Percentiles rank a stretch among this genome's conserved stretches.
Evolutionary conservation across 192 early-diverging fungal species (phyloP).

Genomic region (Cladochytrium replicatum): DNA sequence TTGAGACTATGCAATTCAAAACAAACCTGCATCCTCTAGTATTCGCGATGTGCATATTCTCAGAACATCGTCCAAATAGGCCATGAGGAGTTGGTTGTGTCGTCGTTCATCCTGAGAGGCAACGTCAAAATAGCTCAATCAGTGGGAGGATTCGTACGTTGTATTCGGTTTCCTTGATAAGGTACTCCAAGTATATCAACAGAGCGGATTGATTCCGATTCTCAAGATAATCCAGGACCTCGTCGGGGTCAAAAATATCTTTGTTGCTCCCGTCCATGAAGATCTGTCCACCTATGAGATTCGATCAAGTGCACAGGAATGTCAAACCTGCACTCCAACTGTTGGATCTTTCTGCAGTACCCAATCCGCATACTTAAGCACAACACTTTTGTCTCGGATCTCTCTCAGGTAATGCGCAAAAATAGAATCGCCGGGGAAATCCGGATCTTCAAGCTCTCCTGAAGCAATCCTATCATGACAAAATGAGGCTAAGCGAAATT

Average conservation of each 20-base stretch:
- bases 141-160: background rate
- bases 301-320: background rate
- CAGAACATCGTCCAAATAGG: slow-evolving; percentile 16
- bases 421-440: slow-evolving; percentile 23
- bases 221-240: slow-evolving; percentile 6
- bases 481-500: background rate
- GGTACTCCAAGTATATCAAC: slow-evolving; percentile 15
- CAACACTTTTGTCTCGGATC: slow-evolving; percentile 9
- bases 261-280: slow-evolving; percentile 10
- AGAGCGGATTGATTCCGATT: slow-evolving; percentile 1
- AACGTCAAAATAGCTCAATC: too few species aligned
- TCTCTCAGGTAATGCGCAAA: slow-evolving; percentile 13
- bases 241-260: slow-evolving; percentile 2
- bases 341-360: slow-evolving; percentile 17
- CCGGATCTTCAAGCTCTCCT: slow-evolving; percentile 38
- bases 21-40: slow-evolving; percentile 2
- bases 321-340: slow-evolving; percentile 26
- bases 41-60: background rate
- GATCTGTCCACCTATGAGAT: background rate
- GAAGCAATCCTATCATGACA: slow-evolving; percentile 31
- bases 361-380: slow-evolving; percentile 16
- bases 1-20: too few species aligned
- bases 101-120: slow-evolving; percentile 3
- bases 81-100: slow-evolving; percentile 12
- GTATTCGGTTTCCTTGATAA: slow-evolving; percentile 2